Percentiles rank a stretch among this genome's conserved stretches.
These are phyloP conservation scores for Xylariaceae sp. DNA, from an alignment of 2,329 filamentous ascomycete genomes.

Conservation along the genomic window DNA sequence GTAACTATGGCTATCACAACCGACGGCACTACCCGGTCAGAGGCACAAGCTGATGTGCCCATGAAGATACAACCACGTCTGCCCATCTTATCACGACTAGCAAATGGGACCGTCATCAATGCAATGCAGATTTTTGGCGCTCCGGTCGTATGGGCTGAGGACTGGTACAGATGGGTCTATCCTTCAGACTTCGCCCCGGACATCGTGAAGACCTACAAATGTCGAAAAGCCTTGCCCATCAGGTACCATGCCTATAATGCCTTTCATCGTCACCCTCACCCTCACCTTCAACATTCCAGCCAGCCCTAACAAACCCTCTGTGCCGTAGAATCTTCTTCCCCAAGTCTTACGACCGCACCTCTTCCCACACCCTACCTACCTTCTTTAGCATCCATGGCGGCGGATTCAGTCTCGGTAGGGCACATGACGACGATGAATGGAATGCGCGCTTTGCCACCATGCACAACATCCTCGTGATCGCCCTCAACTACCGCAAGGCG, in stretches of 20 bases:
- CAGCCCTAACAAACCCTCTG: slow-evolving; percentile 4
- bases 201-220: slow-evolving; percentile 41
- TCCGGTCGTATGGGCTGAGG: slow-evolving; percentile 26
- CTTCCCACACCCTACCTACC: slow-evolving; percentile 37
- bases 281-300: too few species aligned
- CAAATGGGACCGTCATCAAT: slow-evolving; percentile 25
- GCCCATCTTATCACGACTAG: slow-evolving; percentile 15
- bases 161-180: slow-evolving; percentile 35
- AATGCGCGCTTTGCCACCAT: slow-evolving; percentile 42
- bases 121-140: slow-evolving; percentile 26
- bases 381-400: slow-evolving; percentile 50
- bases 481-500: slow-evolving; percentile 47
- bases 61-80: slow-evolving; percentile 7
- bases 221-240: slow-evolving; percentile 37
- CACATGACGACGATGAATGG: slow-evolving; percentile 44
- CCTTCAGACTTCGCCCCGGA: slow-evolving; percentile 33
- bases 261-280: background rate
- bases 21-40: background rate
- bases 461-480: slow-evolving; percentile 46
- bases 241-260: slow-evolving; percentile 29
- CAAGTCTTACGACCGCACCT: slow-evolving; percentile 31
- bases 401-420: slow-evolving; percentile 44
- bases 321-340: slow-evolving; percentile 40
- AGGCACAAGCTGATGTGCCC: slow-evolving; percentile 2
- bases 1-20: background rate